Conservation (phyloP, 371 early-diverging fungal genomes). For the Mortierella sp. region DNA sequence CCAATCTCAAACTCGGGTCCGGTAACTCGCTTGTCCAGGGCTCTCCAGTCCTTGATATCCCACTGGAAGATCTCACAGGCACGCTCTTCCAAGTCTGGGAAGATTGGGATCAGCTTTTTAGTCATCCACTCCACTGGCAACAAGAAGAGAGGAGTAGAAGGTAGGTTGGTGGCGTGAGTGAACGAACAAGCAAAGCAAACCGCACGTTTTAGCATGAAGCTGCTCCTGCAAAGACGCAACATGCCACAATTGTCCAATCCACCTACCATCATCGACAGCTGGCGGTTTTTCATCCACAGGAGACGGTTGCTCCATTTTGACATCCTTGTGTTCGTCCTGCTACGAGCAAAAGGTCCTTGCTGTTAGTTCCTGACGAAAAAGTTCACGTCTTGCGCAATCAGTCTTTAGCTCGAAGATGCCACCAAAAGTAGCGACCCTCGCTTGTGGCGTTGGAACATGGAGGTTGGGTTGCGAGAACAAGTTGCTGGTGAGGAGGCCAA, state of each 20-base stretch:
- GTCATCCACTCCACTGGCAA: conserved; percentile 46
- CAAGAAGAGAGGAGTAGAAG: background rate
- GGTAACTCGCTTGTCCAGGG: conserved; percentile 60
- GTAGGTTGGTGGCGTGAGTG: no score
- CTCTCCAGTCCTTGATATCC: conserved; percentile 66
- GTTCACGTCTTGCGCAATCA: no score
- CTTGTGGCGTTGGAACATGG: no score
- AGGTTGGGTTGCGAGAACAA: no score
- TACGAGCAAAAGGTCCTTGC: background rate
- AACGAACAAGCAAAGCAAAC: no score
- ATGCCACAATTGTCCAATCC: background rate
- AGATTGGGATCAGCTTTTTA: conserved; percentile 39
- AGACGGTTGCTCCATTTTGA: conserved; percentile 26
- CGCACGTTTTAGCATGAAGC: no score
- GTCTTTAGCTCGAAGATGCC: no score
- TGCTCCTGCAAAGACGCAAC: no score
- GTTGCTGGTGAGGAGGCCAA: no score
- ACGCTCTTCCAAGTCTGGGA: conserved; percentile 58
- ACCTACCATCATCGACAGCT: conserved; percentile 48
- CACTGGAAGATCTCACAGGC: conserved; percentile 66
- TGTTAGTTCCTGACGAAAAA: conserved; percentile 5
- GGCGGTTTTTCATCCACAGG: conserved; percentile 32
- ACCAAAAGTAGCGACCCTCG: no score
- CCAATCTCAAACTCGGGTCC: conserved; percentile 70
- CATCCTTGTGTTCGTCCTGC: conserved; percentile 48